phyloP scores from a whole-genome alignment of 2,329 filamentous ascomycete genomes.

The Diaporthe helianthi region DNA sequence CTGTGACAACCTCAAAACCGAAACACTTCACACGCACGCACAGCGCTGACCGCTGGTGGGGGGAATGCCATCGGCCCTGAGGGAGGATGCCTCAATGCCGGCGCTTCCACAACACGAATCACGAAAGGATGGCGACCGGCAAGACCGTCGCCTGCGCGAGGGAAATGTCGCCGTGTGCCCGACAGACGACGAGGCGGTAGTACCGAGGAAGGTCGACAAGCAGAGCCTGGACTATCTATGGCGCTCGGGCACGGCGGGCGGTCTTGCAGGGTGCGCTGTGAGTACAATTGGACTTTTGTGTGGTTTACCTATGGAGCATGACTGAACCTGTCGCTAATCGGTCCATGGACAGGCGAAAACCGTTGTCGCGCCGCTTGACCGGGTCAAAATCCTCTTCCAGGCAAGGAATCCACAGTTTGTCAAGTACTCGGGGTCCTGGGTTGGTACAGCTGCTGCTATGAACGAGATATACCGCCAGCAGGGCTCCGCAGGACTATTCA shows the following conservation, averaged over 20 bases:
- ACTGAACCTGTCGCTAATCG: slow-evolving; percentile 33
- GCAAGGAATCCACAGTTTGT: slow-evolving; percentile 91
- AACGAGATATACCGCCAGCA: slow-evolving; percentile 80
- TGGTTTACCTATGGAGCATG: not conserved
- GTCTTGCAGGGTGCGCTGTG: slow-evolving; percentile 90
- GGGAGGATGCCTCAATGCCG: slow-evolving; percentile 66
- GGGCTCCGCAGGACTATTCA: slow-evolving; percentile 80
- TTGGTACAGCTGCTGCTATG: slow-evolving; percentile 82
- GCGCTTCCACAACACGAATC: slow-evolving; percentile 52
- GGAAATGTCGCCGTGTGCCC: slow-evolving; percentile 54
- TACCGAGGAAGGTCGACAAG: slow-evolving; percentile 63
- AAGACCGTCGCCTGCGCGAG: slow-evolving; percentile 34
- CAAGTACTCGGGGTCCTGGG: slow-evolving; percentile 91
- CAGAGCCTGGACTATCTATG: slow-evolving; percentile 84
- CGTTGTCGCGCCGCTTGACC: slow-evolving; percentile 91
- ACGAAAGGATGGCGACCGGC: slow-evolving; percentile 46
- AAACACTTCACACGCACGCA: not conserved
- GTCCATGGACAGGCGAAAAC: slow-evolving; percentile 78
- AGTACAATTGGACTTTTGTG: slow-evolving; percentile 44
- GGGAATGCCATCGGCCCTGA: slow-evolving; percentile 62
- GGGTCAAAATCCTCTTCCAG: slow-evolving; percentile 98
- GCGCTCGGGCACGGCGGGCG: slow-evolving; percentile 85
- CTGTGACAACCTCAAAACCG: not conserved
- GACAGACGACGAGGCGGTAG: slow-evolving; percentile 59
- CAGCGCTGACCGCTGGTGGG: slow-evolving; percentile 35